Evolutionary conservation across 176 grass and related monocot genomes (phyloP), one percentile per base, ranked within the genome.

Genomic region (Musa itinerans): DNA sequence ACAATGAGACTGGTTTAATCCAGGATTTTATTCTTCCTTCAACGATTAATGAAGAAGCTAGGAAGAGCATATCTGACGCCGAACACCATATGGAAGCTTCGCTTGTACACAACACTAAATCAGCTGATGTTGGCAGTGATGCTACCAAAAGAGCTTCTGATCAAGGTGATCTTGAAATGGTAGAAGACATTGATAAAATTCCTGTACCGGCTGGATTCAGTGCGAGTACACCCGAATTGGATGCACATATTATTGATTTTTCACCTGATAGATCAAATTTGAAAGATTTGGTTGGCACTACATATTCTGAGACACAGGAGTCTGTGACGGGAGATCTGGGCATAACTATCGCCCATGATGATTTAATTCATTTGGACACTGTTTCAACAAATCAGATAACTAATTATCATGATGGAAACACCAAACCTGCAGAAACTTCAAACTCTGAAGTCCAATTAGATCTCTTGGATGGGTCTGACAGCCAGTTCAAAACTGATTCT

Each of bases 351-450:
- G 5, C 64, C 27, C 15, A 19, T 54, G 22, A 53, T 20, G 50
- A 51, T 24, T 53, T 54, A 53, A 7, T 55, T 66, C 48, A 27
- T 54, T 53, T 43, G 11, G 51, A 52, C 50, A 54, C 63, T 54
- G 34, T 12, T 54, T 54, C 10, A 3, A 65, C 23, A 65, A 52
- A 78, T 63, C 56, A 62, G 54, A 22, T 34, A 54, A 68, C 20
- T 72, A 16, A 50, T 51, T 17, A 80, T 62, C 65, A 72, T 43
- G 80, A 87, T 17, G 80, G 51, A 77, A 74, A 76, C 69, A 34
- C 56, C 83, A 54, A 83, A 75, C 27, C 53, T 68, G 77, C 78
- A 65, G 84, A 82, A 17, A 49, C 27, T 52, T 73, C 83, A 55
- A 78, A 86, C 72, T 59, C 64, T 58, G 55, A 85, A 57, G 43